Base-by-base conservation (phyloP, 345 rosid genomes). In the Eutrema yunnanense region DNA sequence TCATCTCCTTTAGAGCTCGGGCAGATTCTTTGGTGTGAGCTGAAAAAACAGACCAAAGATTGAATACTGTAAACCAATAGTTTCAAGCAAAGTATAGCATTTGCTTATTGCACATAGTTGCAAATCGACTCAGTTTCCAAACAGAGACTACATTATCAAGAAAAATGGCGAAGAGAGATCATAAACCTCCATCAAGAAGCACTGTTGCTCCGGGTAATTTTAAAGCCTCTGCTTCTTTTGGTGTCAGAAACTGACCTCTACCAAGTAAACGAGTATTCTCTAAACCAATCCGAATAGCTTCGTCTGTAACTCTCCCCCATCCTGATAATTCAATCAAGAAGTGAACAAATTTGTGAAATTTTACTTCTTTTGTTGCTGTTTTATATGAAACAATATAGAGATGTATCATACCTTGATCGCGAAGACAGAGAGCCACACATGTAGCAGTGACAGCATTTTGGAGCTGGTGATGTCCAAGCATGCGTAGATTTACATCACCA, bases 21-120 rank as follows among this genome's bases (percentile, higher is more conserved):
- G 96, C 96, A n/a, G 98, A 91, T 57, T 94, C 98, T 72, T 85
- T 91, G 8, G 96, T 94, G 68, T 91, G 97, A 3, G 98, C 97
- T 94, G 89, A 71, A 62, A 16, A 63, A 67, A 41, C 40, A 72
- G 16, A 44, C 51, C 63, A 30, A 43, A 50, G 14, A 46, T 71
- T 66, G 63, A 41, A 36, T 56, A 48, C 8, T 11, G 3, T 52
- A 29, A 30, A 62, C 52, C 59, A 47, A 57, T 6, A 8, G 34
- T 10, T 11, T 36, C 12, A 40, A 38, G 33, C 16, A 52, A 9
- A 50, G 14, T 34, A 37, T 7, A 38, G 22, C 22, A 59, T 5
- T 38, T 19, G 19, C 19, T 19, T 19, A 1, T 19, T 19, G 61
- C 9, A 54, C 44, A 55, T 12, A 29, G n/a, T 53, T 55, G 52